Evolutionary conservation across 176 grass and related monocot genomes (phyloP).

Genomic region (Musa beccarii): DNA sequence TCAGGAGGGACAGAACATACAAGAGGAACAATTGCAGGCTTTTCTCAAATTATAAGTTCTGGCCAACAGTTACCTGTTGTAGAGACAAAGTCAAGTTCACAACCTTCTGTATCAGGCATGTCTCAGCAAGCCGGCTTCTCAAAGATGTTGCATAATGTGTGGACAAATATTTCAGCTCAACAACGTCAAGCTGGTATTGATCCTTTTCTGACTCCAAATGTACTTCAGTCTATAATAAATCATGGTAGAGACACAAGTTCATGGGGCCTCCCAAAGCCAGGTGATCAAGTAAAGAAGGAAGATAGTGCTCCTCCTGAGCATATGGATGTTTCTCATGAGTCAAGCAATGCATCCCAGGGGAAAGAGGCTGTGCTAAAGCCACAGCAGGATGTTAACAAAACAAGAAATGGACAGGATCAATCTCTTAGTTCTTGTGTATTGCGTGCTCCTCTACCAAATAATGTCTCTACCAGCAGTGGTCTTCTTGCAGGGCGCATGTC

Average conservation of each 20-base stretch:
- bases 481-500: slow-evolving; percentile 49
- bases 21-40: background rate
- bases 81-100: slow-evolving; percentile 10
- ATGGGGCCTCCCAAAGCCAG: slow-evolving; percentile 7
- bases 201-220: slow-evolving; percentile 9
- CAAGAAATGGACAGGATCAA: slow-evolving; percentile 34
- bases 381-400: slow-evolving; percentile 42
- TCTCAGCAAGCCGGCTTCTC: slow-evolving; percentile 22
- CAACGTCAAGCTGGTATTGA: slow-evolving; percentile 9
- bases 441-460: slow-evolving; percentile 30
- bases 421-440: slow-evolving; percentile 31
- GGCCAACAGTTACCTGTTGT: slow-evolving; percentile 4
- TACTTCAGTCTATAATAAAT: slow-evolving; percentile 27
- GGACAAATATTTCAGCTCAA: slow-evolving; percentile 30
- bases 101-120: slow-evolving; percentile 16
- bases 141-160: slow-evolving; percentile 24
- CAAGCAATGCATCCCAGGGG: slow-evolving; percentile 29
- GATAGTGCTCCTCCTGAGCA: slow-evolving; percentile 19
- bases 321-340: slow-evolving; percentile 32
- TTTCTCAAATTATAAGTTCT: slow-evolving; percentile 15
- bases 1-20: slow-evolving; percentile 10
- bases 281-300: slow-evolving; percentile 5
- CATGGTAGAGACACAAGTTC: slow-evolving; percentile 11
- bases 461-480: slow-evolving; percentile 23
- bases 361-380: slow-evolving; percentile 42